phyloP scores from a whole-genome alignment of 2,329 filamentous ascomycete species.

The Phaeosphaeria sp. region DNA sequence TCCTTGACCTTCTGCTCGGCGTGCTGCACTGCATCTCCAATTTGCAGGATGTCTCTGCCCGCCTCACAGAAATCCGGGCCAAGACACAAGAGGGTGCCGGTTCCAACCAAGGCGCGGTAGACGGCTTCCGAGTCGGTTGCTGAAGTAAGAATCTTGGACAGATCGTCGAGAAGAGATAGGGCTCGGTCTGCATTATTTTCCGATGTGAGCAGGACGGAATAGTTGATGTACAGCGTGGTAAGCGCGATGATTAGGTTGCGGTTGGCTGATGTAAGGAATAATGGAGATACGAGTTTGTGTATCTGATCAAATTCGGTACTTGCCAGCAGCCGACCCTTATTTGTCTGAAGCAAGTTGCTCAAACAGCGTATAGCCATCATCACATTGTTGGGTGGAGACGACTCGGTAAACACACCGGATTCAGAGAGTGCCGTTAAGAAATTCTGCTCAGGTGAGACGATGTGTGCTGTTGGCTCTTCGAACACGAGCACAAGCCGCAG shows the following conservation, averaged over 20 bases:
- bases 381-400: constrained; percentile 74
- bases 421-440: constrained; percentile 67
- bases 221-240: constrained; percentile 84
- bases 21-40: constrained; percentile 55
- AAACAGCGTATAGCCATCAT: constrained; percentile 87
- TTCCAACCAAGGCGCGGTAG: constrained; percentile 80
- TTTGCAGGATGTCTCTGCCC: constrained; percentile 63
- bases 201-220: constrained; percentile 71
- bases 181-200: constrained; percentile 57
- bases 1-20: constrained; percentile 63
- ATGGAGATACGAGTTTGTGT: constrained; percentile 66
- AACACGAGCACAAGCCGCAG: constrained; percentile 79
- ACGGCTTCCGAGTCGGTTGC: constrained; percentile 82
- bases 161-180: constrained; percentile 64
- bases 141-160: constrained; percentile 67
- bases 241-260: constrained; percentile 83
- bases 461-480: constrained; percentile 68
- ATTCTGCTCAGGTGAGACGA: constrained; percentile 60
- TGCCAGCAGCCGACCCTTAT: constrained; percentile 68
- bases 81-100: constrained; percentile 76
- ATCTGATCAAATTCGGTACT: constrained; percentile 66
- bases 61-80: constrained; percentile 65
- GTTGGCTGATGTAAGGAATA: constrained; percentile 63
- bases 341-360: constrained; percentile 81
- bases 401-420: constrained; percentile 63